phyloP scores from a whole-genome alignment of 1,139 yeast genomes.

The Blastobotrys capitulatus region DNA sequence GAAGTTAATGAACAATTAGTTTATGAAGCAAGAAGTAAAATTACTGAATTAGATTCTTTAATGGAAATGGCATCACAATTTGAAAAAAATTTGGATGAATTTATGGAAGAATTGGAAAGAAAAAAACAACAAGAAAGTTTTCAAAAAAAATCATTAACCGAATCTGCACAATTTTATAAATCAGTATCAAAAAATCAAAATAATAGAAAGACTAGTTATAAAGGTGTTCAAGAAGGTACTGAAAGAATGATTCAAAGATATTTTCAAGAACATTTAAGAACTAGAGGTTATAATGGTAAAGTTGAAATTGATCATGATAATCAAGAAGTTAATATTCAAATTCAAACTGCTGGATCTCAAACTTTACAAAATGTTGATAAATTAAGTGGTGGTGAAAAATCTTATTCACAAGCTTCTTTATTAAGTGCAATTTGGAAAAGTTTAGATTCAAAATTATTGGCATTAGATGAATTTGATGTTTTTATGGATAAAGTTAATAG shows the following conservation, averaged over 20 bases:
- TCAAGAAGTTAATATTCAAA: constrained; percentile 31
- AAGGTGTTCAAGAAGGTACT: not conserved
- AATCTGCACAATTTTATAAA: not conserved
- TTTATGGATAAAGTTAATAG: constrained; percentile 95
- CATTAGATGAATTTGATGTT: constrained; percentile 95
- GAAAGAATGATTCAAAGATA: constrained; percentile 1
- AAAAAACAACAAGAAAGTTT: not conserved
- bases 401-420: constrained; percentile 86
- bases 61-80: not conserved
- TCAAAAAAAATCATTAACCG: not conserved
- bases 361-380: constrained; percentile 72
- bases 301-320: constrained; percentile 55
- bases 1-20: not conserved
- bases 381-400: constrained; percentile 94
- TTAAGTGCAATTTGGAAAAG: constrained; percentile 88
- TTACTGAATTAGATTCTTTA: not conserved
- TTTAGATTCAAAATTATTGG: constrained; percentile 82
- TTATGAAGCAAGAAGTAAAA: not conserved
- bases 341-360: constrained; percentile 41
- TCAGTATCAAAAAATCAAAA: not conserved
- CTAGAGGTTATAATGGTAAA: constrained; percentile 71
- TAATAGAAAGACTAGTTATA: constrained; percentile 5
- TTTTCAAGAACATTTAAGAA: constrained; percentile 27
- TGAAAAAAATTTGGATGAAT: not conserved
- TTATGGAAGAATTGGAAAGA: not conserved